phyloP scores from a whole-genome alignment of 805 yeast species.

The Teunomyces cretensis region DNA sequence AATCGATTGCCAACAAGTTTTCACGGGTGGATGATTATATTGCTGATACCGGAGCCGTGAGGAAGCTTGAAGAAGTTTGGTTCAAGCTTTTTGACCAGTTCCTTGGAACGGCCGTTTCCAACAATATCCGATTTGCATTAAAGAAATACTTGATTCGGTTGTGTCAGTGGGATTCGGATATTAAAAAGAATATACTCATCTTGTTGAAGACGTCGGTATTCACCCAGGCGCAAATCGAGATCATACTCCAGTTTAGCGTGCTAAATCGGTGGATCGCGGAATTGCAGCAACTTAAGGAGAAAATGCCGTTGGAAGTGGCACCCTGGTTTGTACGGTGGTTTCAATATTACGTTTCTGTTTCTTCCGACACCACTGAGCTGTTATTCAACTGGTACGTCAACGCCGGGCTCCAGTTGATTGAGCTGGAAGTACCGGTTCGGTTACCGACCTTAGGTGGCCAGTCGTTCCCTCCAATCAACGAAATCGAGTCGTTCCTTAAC shows the following conservation, averaged over 20 bases:
- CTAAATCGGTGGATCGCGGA: slow-evolving; percentile 39
- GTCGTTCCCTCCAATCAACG: not conserved
- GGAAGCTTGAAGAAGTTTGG: slow-evolving; percentile 14
- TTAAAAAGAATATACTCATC: not conserved
- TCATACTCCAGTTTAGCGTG: slow-evolving; percentile 25
- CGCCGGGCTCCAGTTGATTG: slow-evolving; percentile 12
- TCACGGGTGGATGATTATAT: slow-evolving; percentile 9
- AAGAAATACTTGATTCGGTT: not conserved
- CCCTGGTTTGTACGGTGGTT: slow-evolving; percentile 2
- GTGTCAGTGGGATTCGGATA: not conserved
- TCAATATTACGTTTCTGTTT: not conserved
- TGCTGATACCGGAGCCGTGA: not conserved
- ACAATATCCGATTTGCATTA: not conserved
- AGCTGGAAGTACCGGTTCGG: not conserved
- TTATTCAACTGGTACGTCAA: slow-evolving; percentile 20
- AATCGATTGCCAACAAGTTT: slow-evolving; percentile 11
- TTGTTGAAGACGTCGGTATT: not conserved
- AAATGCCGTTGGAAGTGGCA: slow-evolving; percentile 1
- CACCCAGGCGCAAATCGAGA: slow-evolving; percentile 3
- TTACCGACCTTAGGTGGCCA: slow-evolving; percentile 15
- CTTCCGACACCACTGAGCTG: not conserved
- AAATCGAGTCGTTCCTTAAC: slow-evolving; percentile 1
- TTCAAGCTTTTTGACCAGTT: slow-evolving; percentile 13
- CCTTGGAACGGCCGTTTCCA: slow-evolving; percentile 4
- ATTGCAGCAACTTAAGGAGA: slow-evolving; percentile 11